phyloP scores from a whole-genome alignment of 1,284 basidiomycete genomes.

The Phenoliferia sp. region DNA sequence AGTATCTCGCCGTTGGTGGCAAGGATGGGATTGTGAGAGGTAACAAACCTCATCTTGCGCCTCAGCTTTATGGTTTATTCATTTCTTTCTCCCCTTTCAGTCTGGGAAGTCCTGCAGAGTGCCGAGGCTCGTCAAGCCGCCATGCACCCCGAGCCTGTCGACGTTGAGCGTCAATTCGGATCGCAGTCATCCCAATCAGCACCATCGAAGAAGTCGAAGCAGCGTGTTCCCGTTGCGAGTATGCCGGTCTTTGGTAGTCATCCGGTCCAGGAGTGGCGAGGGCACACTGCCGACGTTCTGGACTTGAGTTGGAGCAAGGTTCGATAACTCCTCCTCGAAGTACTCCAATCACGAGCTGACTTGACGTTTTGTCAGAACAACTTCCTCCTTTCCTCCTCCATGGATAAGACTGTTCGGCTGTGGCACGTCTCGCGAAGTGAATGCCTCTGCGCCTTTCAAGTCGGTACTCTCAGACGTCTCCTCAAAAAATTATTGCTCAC shows the following conservation, averaged over 20 bases:
- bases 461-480: neutral
- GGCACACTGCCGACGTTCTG: slow-evolving; percentile 42
- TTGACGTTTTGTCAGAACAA: slow-evolving; percentile 34
- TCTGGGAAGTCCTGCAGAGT: slow-evolving; percentile 33
- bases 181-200: neutral
- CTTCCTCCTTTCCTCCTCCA: slow-evolving; percentile 43
- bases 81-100: neutral
- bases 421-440: slow-evolving; percentile 43
- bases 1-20: slow-evolving; percentile 42
- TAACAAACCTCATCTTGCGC: too few species aligned
- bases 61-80: too few species aligned
- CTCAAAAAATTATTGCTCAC: neutral
- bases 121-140: slow-evolving; percentile 16
- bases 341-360: neutral
- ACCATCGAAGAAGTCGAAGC: slow-evolving; percentile 1
- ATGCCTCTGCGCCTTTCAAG: slow-evolving; percentile 42
- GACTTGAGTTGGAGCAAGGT: slow-evolving; percentile 45
- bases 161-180: neutral
- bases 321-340: neutral
- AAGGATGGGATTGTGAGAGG: slow-evolving; percentile 41
- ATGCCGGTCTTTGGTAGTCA: slow-evolving; percentile 31
- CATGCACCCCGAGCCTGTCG: neutral
- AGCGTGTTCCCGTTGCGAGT: neutral
- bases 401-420: slow-evolving; percentile 45
- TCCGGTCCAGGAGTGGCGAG: slow-evolving; percentile 39